These are phyloP conservation scores for Orbilia javanica DNA, from an alignment of 2,329 filamentous ascomycete genomes.

Conservation along the genomic window DNA sequence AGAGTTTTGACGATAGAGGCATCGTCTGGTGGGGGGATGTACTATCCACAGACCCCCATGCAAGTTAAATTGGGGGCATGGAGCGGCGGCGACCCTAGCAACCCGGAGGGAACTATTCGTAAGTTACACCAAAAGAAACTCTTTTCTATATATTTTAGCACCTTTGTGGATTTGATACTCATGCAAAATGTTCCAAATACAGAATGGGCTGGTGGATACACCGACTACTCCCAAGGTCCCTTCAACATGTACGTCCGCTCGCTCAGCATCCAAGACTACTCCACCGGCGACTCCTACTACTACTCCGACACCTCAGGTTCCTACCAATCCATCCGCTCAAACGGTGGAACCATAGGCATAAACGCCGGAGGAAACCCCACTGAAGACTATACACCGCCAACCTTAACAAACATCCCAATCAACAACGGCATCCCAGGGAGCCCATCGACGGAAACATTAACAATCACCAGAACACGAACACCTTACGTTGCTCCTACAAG, in stretches of 20 bases:
- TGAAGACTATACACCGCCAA: constrained; percentile 71
- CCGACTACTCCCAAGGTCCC: constrained; percentile 84
- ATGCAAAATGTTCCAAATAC: not conserved
- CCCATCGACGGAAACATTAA: constrained; percentile 72
- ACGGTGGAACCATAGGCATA: constrained; percentile 77
- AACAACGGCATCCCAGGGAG: constrained; percentile 79
- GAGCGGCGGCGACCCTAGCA: constrained; percentile 87
- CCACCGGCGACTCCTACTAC: constrained; percentile 84
- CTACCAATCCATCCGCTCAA: constrained; percentile 84
- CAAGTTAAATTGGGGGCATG: constrained; percentile 91
- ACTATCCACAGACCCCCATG: constrained; percentile 94
- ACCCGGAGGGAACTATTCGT: constrained; percentile 82
- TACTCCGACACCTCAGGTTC: constrained; percentile 83
- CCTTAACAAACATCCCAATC: constrained; percentile 66
- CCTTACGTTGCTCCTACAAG: constrained; percentile 73
- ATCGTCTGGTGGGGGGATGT: constrained; percentile 60
- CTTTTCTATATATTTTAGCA: constrained; percentile 10
- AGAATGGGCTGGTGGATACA: constrained; percentile 87
- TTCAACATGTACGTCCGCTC: constrained; percentile 87
- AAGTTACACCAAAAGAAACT: constrained; percentile 61
- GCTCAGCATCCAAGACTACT: constrained; percentile 87
- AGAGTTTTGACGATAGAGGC: constrained; percentile 80
- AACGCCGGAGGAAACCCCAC: constrained; percentile 69
- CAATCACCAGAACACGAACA: constrained; percentile 13
- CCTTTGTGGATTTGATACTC: not conserved